Base-by-base conservation (phyloP, 129 eudicot genomes). In the Pulicaria dysenterica region DNA sequence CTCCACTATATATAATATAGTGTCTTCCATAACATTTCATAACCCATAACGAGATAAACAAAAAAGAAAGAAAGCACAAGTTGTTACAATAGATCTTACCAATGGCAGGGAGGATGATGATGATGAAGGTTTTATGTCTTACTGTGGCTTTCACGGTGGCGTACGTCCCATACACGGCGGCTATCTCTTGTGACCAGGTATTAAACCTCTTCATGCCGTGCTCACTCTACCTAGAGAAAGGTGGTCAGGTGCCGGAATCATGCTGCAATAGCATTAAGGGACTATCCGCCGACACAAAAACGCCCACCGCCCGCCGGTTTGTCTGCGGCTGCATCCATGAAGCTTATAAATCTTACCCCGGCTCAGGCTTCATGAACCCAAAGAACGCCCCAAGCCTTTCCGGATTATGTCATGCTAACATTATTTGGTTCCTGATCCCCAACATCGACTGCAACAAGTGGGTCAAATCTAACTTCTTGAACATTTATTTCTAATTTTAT, bases 371-470 rank as follows among this genome's bases (percentile, higher is more conserved):
- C 31, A 6, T 64, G 65, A 14, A 70, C 43, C 6, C 24, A n/a
- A 53, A 47, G 31, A 53, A 62, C 38, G 86, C 80, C 0, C 67
- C 71, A 16, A 80, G 64, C 9, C 80, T 82, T 10, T 83, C 86
- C 4, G 17, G 44, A 4, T 58, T 48, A 24, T 82, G 86, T 40
- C 79, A 79, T 39, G 76, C 77, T 51, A 73, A n/a, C 16, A n/a
- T n/a, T n/a, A 42, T 77, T 31, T 83, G 83, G 0, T 82, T 77
- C 72, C 42, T 40, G 48, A 67, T 72, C 76, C 83, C 83, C 58
- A 57, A 69, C 72, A 74, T 72, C 14, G 77, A 79, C 10, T 79
- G 83, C 79, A 9, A 69, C 50, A 79, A 42, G 83, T 79, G 58
- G 14, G 51, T 64, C 2, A 24, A 24, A 24, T 24, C 31, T 24